Percentiles rank a stretch among this genome's conserved stretches.
Evolutionary conservation across 176 grass and related monocot genomes (phyloP).

Genomic region (Saccharum officinarum): DNA sequence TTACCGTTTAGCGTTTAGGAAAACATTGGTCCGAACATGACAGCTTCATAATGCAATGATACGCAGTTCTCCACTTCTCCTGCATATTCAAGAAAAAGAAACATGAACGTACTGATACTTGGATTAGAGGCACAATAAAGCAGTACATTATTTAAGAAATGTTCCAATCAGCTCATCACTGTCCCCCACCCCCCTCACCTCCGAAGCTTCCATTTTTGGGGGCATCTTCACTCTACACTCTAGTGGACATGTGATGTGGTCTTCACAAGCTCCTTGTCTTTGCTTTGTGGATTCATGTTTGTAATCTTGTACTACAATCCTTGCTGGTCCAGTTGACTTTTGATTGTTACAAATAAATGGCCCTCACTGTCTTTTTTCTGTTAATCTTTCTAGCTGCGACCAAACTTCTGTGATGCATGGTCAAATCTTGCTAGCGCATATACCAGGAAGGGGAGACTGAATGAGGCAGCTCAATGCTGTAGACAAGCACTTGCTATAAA

Average conservation of each 20-base stretch:
- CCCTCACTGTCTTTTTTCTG: constrained; percentile 21
- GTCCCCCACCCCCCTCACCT: background rate
- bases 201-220: background rate
- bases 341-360: background rate
- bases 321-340: background rate
- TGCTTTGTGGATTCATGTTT: background rate
- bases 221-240: background rate
- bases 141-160: background rate
- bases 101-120: background rate
- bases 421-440: constrained; percentile 99
- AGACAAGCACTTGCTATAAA: constrained; percentile 89
- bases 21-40: too few relatives aligned
- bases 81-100: background rate
- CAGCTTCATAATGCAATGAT: background rate
- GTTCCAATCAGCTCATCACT: background rate
- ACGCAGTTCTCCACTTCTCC: background rate
- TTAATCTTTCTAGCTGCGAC: constrained; percentile 62
- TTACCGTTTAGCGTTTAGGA: too few relatives aligned
- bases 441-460: constrained; percentile 88
- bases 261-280: background rate
- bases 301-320: background rate
- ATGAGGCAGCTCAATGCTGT: constrained; percentile 94
- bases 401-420: constrained; percentile 96
- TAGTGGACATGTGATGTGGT: background rate
- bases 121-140: background rate